phyloP scores from a whole-genome alignment of 2,329 filamentous ascomycete genomes.

The Epichloe elymi region DNA sequence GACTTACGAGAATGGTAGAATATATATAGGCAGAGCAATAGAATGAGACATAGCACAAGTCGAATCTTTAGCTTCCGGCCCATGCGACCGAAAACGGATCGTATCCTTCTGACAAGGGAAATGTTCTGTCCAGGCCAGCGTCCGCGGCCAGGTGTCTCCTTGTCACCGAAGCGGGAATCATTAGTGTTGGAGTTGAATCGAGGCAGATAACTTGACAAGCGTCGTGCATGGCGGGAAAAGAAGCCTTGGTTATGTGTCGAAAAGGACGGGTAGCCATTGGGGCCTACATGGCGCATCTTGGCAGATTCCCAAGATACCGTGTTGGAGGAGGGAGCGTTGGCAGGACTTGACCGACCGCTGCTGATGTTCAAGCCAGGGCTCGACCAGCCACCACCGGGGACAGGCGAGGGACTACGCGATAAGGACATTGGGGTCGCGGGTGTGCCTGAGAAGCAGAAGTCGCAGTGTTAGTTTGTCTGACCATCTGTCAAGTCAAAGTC shows the following conservation, averaged over 20 bases:
- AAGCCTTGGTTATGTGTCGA: constrained; percentile 74
- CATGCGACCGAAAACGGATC: constrained; percentile 34
- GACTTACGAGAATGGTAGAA: constrained; percentile 63
- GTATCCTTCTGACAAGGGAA: constrained; percentile 33
- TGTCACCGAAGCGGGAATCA: constrained; percentile 49
- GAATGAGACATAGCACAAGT: constrained; percentile 41
- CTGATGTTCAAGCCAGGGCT: constrained; percentile 66
- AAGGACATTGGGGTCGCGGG: constrained; percentile 59
- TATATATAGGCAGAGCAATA: constrained; percentile 49
- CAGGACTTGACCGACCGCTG: constrained; percentile 58
- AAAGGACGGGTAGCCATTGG: constrained; percentile 66
- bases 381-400: constrained; percentile 75
- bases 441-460: constrained; percentile 30
- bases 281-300: constrained; percentile 60
- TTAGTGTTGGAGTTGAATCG: constrained; percentile 44
- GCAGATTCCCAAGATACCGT: constrained; percentile 70
- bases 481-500: constrained; percentile 12
- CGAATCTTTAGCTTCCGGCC: constrained; percentile 54
- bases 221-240: constrained; percentile 73
- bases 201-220: constrained; percentile 66
- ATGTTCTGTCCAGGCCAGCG: constrained; percentile 31
- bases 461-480: constrained; percentile 3
- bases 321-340: constrained; percentile 36
- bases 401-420: constrained; percentile 77
- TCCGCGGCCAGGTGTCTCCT: constrained; percentile 59